Evolutionary conservation across 768 basidiomycete genomes (phyloP), one percentile per base, ranked within the genome.

Genomic region (Boletus rubescentipes): DNA sequence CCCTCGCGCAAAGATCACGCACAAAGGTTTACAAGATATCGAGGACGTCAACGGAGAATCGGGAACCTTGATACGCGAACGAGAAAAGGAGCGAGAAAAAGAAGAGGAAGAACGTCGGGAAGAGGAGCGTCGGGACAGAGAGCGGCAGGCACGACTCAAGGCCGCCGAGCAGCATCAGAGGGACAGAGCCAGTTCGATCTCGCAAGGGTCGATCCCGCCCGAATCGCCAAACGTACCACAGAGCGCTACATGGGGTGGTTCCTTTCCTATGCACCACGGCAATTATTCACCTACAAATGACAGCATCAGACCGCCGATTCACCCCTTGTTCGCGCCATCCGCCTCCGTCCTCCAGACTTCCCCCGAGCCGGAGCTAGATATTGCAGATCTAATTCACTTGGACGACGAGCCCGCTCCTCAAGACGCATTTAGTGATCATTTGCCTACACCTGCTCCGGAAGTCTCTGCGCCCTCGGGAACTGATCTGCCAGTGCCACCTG

Each of bases 21-120:
- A 94, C 77, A 96, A 96, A 72, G 93, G 93, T 48, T 73, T 94
- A 57, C 87, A 94, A 76, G 87, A 92, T 63, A 92, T 96, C 64
- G 93, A 96, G 69, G 86, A 85, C 68, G 72, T 86, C 50, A 82
- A 83, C 61, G 86, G 84, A 14, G 81, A 84, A 59, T 70, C 70
- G 18, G 49, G 51, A 23, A 53, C 59, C 43, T 71, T 75, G 61
- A 23, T 61, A n/a, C 71, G 68, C 36, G 70, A 75, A 41, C 72
- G 78, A 20, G 88, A 89, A 62, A 75, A 77, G 42, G 80, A 84
- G 61, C 77, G 77, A 46, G 82, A 83, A 63, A 79, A 76, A 26
- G 84, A 86, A 67, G 84, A 86, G 56, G 85, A 87, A 53, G 85
- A 87, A 49, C 78, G 83, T 57, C 76, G 85, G 6, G 64, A 62